These are phyloP conservation scores for Effrenium voratum DNA, from an alignment of 73 alveolate species.

Conservation along the genomic window DNA sequence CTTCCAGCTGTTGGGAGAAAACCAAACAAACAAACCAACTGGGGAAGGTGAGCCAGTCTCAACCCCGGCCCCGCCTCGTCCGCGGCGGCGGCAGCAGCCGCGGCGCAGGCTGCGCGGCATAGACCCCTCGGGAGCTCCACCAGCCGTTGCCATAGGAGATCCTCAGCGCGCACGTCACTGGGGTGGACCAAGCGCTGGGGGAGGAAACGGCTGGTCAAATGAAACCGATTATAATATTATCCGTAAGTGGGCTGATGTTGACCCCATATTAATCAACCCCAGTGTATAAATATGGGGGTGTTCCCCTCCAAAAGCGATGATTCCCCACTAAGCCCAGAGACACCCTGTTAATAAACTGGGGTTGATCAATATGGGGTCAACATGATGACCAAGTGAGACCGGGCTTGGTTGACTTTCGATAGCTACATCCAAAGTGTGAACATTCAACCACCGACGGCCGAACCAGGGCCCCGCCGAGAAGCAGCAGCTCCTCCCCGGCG, in stretches of 20 bases:
- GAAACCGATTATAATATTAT: neutral
- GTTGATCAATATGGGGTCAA: neutral
- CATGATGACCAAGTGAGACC: neutral
- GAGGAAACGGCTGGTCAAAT: neutral
- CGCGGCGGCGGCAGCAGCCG: slow-evolving; percentile 37
- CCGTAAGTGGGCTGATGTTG: neutral
- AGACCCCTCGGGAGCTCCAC: slow-evolving; percentile 85
- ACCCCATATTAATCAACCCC: neutral
- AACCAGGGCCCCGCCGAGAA: neutral
- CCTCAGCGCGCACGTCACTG: too few relatives aligned
- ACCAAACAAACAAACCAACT: neutral
- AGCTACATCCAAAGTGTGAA: neutral
- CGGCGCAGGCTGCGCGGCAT: slow-evolving; percentile 11
- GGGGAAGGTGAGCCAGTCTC: neutral
- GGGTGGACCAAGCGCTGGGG: too few relatives aligned
- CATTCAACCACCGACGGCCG: neutral
- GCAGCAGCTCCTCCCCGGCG: slow-evolving; percentile 49
- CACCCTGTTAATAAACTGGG: neutral
- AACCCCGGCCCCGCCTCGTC: neutral
- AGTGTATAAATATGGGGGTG: neutral
- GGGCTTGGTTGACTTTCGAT: neutral
- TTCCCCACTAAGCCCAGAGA: neutral
- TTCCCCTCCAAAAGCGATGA: neutral
- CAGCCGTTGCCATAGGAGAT: slow-evolving; percentile 77
- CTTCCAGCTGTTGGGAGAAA: neutral